A percentile compares a stretch with the other conserved stretches of the same genome.
These are phyloP conservation scores for Parachaetomium inaequale DNA, from an alignment of 495 filamentous ascomycete species.

Conservation along the genomic window DNA sequence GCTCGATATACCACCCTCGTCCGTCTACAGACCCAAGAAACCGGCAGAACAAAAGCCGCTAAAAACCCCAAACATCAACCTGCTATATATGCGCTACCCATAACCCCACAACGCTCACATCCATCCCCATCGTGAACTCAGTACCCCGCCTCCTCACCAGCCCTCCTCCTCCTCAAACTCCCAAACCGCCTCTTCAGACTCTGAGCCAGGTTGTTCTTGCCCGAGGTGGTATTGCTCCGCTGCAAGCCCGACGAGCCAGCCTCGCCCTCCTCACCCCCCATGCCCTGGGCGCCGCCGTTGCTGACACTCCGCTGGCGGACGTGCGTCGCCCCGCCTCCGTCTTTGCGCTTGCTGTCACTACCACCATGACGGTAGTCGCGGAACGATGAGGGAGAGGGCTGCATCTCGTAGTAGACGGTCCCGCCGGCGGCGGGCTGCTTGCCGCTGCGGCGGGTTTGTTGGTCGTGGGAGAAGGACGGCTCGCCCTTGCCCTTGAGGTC, in stretches of 20 bases:
- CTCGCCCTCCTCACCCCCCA: not conserved
- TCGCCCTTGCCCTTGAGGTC: constrained; percentile 81
- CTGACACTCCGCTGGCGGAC: constrained; percentile 37
- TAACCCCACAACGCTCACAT: not conserved
- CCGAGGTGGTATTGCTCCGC: constrained; percentile 39
- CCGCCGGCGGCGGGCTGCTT: constrained; percentile 11
- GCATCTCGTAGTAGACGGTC: constrained; percentile 41
- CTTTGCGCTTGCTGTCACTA: not conserved
- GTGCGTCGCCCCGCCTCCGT: not conserved
- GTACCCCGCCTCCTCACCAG: not conserved
- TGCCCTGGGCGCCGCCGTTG: not conserved
- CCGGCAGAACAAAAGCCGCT: not conserved
- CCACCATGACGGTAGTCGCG: not conserved
- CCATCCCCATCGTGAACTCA: not conserved
- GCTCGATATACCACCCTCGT: not conserved
- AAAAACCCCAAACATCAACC: not conserved
- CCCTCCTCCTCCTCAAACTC: constrained; percentile 40
- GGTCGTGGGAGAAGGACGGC: constrained; percentile 66
- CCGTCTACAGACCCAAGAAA: not conserved
- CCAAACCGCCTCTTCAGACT: constrained; percentile 47
- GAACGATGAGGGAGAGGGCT: constrained; percentile 19
- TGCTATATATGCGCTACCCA: too few species aligned
- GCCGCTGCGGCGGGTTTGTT: constrained; percentile 50
- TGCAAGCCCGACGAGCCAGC: constrained; percentile 11
- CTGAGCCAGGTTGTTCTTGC: constrained; percentile 36